phyloP scores from a whole-genome alignment of 495 filamentous ascomycete species.

The Darksidea phi region DNA sequence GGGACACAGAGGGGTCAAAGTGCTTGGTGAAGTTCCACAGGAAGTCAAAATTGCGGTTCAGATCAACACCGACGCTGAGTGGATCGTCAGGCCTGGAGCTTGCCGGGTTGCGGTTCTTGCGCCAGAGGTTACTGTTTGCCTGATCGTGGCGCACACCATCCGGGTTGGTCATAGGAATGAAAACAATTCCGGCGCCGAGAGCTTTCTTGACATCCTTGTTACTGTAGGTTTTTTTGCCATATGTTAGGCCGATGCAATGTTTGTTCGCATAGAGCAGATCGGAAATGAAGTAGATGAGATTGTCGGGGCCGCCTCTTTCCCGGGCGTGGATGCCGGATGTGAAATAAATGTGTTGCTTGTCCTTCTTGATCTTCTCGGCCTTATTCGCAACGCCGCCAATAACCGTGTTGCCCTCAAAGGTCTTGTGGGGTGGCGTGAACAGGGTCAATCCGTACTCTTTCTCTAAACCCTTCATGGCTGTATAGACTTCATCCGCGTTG shows the following conservation, averaged over 20 bases:
- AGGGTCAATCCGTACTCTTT: slow-evolving; percentile 37
- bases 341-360: slow-evolving; percentile 41
- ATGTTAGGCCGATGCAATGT: slow-evolving; percentile 42
- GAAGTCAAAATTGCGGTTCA: slow-evolving; percentile 64
- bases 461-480: slow-evolving; percentile 39
- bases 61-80: slow-evolving; percentile 55
- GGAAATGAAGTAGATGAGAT: slow-evolving; percentile 43
- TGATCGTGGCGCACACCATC: slow-evolving; percentile 65
- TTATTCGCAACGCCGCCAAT: slow-evolving; percentile 35
- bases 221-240: slow-evolving; percentile 46
- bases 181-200: slow-evolving; percentile 44
- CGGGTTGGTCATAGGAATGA: slow-evolving; percentile 62
- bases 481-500: slow-evolving; percentile 41
- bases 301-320: slow-evolving; percentile 44
- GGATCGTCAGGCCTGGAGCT: slow-evolving; percentile 36
- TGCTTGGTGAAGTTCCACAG: slow-evolving; percentile 48
- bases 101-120: slow-evolving; percentile 59
- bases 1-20: slow-evolving; percentile 47
- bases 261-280: slow-evolving; percentile 45
- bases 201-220: slow-evolving; percentile 43
- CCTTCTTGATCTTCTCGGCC: slow-evolving; percentile 30
- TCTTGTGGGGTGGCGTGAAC: slow-evolving; percentile 41
- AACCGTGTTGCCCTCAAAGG: slow-evolving; percentile 38
- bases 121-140: slow-evolving; percentile 56
- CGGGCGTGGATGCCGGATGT: slow-evolving; percentile 43